phyloP scores from a whole-genome alignment of 768 basidiomycete genomes.

The Phanerochaete carnosa region DNA sequence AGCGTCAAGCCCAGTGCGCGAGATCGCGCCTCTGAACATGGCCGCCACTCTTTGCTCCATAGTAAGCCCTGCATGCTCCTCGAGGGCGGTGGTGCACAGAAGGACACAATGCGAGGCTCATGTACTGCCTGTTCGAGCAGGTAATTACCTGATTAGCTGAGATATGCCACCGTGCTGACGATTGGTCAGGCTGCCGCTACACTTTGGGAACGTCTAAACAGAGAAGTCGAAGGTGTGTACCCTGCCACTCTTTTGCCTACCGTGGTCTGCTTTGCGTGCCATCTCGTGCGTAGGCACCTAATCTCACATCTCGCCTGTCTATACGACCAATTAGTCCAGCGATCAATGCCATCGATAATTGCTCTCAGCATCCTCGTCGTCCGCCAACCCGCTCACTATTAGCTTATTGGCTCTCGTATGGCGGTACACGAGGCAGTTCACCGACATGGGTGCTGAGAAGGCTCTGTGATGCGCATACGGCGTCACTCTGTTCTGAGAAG shows the following conservation, averaged over 20 bases:
- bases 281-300: conserved; percentile 74
- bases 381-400: conserved; percentile 68
- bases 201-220: conserved; percentile 81
- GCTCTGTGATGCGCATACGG: conserved; percentile 94
- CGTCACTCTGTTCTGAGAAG: conserved; percentile 76
- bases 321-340: neutral
- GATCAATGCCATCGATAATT: neutral
- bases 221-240: conserved; percentile 95
- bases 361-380: conserved; percentile 74
- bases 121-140: conserved; percentile 93
- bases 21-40: conserved; percentile 86
- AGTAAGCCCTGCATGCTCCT: conserved; percentile 92
- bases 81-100: conserved; percentile 60
- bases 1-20: conserved; percentile 74
- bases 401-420: conserved; percentile 84
- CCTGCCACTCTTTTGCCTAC: conserved; percentile 87
- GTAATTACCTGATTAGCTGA: conserved; percentile 39
- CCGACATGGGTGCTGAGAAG: conserved; percentile 88
- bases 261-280: conserved; percentile 90
- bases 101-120: conserved; percentile 62
- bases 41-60: conserved; percentile 91
- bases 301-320: conserved; percentile 79
- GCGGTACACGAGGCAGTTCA: conserved; percentile 91
- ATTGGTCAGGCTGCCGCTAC: conserved; percentile 77
- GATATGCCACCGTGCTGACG: neutral